These are phyloP conservation scores for Serendipita sp. DNA, from an alignment of 768 basidiomycete genomes.

Conservation along the genomic window DNA sequence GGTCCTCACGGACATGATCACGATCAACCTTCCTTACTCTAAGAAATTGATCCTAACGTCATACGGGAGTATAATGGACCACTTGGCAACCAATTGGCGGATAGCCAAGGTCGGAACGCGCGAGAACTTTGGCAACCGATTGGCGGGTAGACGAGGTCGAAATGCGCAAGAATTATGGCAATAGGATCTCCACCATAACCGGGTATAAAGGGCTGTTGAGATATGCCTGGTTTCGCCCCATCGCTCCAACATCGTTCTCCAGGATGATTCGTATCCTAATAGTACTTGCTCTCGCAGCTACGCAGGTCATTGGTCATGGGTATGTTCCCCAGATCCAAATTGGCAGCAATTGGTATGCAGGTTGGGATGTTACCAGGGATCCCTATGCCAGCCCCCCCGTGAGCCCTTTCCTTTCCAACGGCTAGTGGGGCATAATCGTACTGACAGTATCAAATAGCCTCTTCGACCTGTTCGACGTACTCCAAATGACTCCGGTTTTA, in stretches of 20 bases:
- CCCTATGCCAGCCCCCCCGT: background rate
- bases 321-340: conserved; percentile 7
- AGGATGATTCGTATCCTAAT: background rate
- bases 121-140: too few species aligned
- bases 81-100: too few species aligned
- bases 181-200: too few species aligned
- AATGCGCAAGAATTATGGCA: too few species aligned
- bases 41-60: too few species aligned
- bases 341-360: conserved; percentile 8
- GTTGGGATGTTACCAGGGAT: conserved; percentile 1
- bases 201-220: too few species aligned
- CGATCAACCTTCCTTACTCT: too few species aligned
- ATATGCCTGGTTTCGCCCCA: too few species aligned
- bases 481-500: background rate
- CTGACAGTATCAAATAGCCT: background rate
- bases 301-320: conserved; percentile 1
- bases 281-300: conserved; percentile 1
- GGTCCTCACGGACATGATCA: background rate
- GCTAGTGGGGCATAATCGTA: background rate
- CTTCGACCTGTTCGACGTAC: conserved; percentile 8
- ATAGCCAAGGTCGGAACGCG: too few species aligned
- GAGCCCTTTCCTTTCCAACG: background rate
- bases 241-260: too few species aligned
- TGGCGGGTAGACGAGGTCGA: too few species aligned
- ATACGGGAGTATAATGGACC: too few species aligned